phyloP scores from a whole-genome alignment of 1,284 basidiomycete genomes.

The Irpex sp. region DNA sequence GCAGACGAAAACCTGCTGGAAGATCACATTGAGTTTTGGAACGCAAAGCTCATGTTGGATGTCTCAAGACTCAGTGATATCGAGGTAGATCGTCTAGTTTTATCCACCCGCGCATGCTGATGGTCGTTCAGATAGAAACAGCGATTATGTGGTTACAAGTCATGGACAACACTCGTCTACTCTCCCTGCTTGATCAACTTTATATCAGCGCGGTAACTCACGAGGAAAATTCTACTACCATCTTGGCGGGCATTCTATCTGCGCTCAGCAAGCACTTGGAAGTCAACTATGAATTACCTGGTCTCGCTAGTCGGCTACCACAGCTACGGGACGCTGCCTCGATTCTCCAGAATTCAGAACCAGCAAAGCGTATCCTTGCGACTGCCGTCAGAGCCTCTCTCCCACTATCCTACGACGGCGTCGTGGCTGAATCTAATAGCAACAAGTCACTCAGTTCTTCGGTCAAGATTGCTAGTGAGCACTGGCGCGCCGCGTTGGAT shows the following conservation, averaged over 20 bases:
- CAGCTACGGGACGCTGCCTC: conserved; percentile 21
- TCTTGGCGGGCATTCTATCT: conserved; percentile 6
- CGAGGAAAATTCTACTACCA: not conserved
- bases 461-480: not conserved
- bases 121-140: conserved; percentile 7
- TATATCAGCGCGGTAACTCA: not conserved
- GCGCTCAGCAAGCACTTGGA: conserved; percentile 15
- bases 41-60: not conserved
- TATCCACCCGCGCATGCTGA: not conserved
- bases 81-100: conserved; percentile 1
- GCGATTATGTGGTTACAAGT: conserved; percentile 11
- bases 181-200: conserved; percentile 2
- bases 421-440: conserved; percentile 6
- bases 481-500: not conserved
- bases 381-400: conserved; percentile 35
- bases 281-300: conserved; percentile 7
- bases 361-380: conserved; percentile 48
- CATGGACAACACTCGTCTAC: conserved; percentile 3
- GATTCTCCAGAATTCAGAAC: conserved; percentile 31
- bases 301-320: conserved; percentile 9
- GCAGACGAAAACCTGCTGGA: not conserved
- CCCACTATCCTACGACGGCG: conserved; percentile 41
- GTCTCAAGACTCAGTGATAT: not conserved
- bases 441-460: not conserved
- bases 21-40: not conserved